These are phyloP conservation scores for Pleomassaria siparia DNA, from an alignment of 2,329 filamentous ascomycete genomes.

Conservation along the genomic window DNA sequence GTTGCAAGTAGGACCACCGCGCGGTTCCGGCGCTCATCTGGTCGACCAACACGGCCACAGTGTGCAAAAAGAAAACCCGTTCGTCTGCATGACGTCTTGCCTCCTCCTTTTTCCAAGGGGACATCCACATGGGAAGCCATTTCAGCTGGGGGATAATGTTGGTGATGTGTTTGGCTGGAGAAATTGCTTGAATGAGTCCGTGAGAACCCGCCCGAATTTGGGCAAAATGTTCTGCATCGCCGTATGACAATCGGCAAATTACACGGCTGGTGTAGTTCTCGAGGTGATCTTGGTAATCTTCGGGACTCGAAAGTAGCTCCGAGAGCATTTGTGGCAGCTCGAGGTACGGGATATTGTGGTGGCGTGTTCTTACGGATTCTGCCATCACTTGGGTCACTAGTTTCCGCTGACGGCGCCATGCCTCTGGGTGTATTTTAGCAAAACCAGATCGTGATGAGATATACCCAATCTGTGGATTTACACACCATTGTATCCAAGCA, in stretches of 20 bases:
- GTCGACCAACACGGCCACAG: neutral
- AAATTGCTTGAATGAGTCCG: conserved; percentile 6
- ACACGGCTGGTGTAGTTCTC: conserved; percentile 7
- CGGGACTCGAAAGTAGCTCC: conserved; percentile 2
- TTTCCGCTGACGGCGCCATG: conserved; percentile 6
- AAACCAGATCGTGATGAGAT: neutral
- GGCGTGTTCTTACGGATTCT: neutral
- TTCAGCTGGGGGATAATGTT: conserved; percentile 8
- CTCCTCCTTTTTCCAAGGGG: conserved; percentile 8
- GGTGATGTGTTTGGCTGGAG: conserved; percentile 5
- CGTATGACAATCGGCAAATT: neutral
- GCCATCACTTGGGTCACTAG: conserved; percentile 5
- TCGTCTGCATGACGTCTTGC: conserved; percentile 2
- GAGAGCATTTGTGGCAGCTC: conserved; percentile 4
- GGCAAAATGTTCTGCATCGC: neutral
- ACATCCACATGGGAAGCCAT: conserved; percentile 1
- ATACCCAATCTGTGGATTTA: neutral
- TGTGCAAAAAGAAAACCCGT: conserved; percentile 5
- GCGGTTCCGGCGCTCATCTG: neutral
- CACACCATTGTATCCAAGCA: conserved; percentile 6
- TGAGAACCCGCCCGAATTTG: conserved; percentile 1
- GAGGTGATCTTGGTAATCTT: neutral
- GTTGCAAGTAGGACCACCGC: conserved; percentile 4
- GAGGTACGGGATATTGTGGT: conserved; percentile 3
- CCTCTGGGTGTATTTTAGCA: no score